Evolutionary conservation across 495 filamentous ascomycete genomes (phyloP).

Genomic region (Sabuloglossum arenarium): DNA sequence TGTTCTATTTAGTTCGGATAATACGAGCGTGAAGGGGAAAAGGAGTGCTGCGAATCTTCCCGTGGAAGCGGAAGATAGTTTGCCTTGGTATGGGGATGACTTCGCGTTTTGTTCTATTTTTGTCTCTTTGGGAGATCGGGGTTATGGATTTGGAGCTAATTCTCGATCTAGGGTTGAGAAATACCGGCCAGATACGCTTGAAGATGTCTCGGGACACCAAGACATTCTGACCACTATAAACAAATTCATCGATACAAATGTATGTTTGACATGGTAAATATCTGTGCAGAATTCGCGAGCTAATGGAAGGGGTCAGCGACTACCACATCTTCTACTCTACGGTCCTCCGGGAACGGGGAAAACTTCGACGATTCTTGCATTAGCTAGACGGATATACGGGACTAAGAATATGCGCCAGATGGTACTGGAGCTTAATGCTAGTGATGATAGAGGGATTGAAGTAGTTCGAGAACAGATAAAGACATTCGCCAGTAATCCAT

Average conservation of each 20-base stretch:
- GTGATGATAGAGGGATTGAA: constrained; percentile 93
- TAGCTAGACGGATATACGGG: constrained; percentile 86
- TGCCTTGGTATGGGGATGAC: constrained; percentile 53
- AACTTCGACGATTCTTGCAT: constrained; percentile 35
- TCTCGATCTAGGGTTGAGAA: constrained; percentile 71
- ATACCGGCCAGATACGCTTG: constrained; percentile 71
- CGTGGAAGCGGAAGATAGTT: constrained; percentile 76
- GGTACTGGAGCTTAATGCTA: constrained; percentile 93
- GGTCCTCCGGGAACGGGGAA: constrained; percentile 26
- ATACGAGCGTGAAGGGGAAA: constrained; percentile 36
- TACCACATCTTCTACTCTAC: constrained; percentile 84
- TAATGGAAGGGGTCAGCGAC: constrained; percentile 25
- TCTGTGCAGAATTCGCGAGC: background rate
- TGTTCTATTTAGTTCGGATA: constrained; percentile 37
- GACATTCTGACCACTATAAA: constrained; percentile 95
- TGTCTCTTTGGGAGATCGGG: background rate
- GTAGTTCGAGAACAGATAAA: constrained; percentile 98
- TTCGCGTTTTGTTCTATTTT: background rate
- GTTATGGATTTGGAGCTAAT: constrained; percentile 1
- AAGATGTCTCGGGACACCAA: constrained; percentile 92
- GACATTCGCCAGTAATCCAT: constrained; percentile 74
- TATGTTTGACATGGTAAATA: constrained; percentile 13
- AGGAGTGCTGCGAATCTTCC: constrained; percentile 81
- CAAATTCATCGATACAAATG: constrained; percentile 82
- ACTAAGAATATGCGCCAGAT: constrained; percentile 86